Evolutionary conservation across 768 basidiomycete species (phyloP), one percentile per base, ranked within the genome.

Genomic region (Chiua virens): DNA sequence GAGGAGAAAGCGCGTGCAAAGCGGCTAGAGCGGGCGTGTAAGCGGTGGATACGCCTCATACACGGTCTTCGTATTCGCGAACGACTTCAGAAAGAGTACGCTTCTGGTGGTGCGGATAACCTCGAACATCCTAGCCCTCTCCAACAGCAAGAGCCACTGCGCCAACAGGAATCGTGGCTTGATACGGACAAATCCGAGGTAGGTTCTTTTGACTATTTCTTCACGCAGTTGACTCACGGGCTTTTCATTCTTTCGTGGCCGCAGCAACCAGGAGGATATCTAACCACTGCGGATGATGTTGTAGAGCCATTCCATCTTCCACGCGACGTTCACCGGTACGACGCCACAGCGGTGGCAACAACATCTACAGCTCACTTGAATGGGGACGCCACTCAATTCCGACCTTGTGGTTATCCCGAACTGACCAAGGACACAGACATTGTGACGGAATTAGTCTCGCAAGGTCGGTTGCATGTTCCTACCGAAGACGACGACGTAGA

Each of bases 41-140:
- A 93, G 67, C 83, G 87, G 20, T 99, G 96, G 96, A 80, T 76
- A 46, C 84, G 86, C 50, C 80, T 99, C 37, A 78, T 99, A 22
- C 88, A 90, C 27, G 97, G 95, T 4, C 77, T 98, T 41, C 81
- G 90, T 32, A 89, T 98, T 52, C 81, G 93, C 15, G 79, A 89
- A 59, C 81, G 92, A 40, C 74, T 98, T 30, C 87, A 87, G 63
- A 82, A 81, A 45, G 85, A 95, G 64, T 97, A 96, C 68, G 79
- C 68, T 8, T 60, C 59, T 15, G 54, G 48, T 27, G 48, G 27
- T 36, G 46, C 49, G 15, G 43, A 39, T 6, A 30, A 38, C 21
- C 13, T 10, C 4, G 36, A 27, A n/a, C 25, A 21, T 1, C 39
- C 45, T 6, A 49, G 60, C 22, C 47, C 49, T 36, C 21, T 20